Conservation (phyloP, 768 basidiomycete species). For the Trichaptum fuscoviolaceum region DNA sequence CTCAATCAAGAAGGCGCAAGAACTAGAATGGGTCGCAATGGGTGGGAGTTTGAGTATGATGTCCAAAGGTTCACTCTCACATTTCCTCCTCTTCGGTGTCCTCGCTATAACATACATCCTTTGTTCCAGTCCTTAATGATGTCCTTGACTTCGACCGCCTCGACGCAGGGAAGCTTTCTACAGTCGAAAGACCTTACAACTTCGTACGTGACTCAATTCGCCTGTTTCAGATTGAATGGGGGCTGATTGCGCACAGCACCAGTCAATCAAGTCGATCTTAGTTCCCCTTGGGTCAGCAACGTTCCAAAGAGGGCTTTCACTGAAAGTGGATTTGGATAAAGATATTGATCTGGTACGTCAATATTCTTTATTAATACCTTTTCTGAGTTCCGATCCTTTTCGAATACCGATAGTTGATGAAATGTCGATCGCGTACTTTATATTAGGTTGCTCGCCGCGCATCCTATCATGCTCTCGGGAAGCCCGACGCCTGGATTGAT, state of each 20-base stretch:
- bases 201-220: conserved; percentile 16
- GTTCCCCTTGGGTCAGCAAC: conserved; percentile 65
- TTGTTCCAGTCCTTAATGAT: conserved; percentile 29
- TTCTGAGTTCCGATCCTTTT: no score
- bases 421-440: background rate
- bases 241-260: conserved; percentile 32
- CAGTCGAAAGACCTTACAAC: conserved; percentile 36
- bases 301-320: conserved; percentile 57
- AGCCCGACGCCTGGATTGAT: background rate
- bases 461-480: conserved; percentile 47
- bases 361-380: background rate
- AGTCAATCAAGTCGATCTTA: conserved; percentile 69
- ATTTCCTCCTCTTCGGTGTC: background rate
- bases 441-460: conserved; percentile 53
- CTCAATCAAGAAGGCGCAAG: conserved; percentile 23
- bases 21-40: conserved; percentile 37
- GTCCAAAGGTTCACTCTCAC: conserved; percentile 26
- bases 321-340: conserved; percentile 64
- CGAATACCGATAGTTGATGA: no score
- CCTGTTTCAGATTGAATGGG: background rate
- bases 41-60: conserved; percentile 27
- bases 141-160: conserved; percentile 29
- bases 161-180: conserved; percentile 33
- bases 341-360: conserved; percentile 55
- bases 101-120: background rate